Conservation (phyloP, 306 rosid genomes). For the Rosa chinensis region DNA sequence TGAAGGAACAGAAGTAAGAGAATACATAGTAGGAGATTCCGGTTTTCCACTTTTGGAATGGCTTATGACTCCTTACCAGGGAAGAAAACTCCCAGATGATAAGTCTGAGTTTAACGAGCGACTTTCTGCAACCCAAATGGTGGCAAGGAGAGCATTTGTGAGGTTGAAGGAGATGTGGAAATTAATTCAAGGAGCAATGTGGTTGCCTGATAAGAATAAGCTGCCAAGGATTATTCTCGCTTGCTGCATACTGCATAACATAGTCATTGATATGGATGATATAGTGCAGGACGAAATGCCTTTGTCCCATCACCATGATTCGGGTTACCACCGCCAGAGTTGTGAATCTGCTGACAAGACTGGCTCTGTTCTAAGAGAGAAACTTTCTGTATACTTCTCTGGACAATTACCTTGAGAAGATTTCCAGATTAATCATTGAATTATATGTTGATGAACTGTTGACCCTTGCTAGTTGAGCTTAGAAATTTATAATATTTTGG, state of each 20-base stretch:
- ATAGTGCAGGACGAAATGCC: slow-evolving; percentile 49
- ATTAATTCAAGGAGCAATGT: slow-evolving; percentile 82
- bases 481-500: background rate
- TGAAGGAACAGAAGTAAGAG: slow-evolving; percentile 51
- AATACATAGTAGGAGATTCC: slow-evolving; percentile 67
- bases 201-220: slow-evolving; percentile 80
- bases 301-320: slow-evolving; percentile 59
- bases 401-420: slow-evolving; percentile 31
- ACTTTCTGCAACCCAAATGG: slow-evolving; percentile 59
- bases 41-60: slow-evolving; percentile 83
- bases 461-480: slow-evolving; percentile 10
- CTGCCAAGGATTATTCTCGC: slow-evolving; percentile 80
- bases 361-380: slow-evolving; percentile 52
- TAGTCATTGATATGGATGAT: slow-evolving; percentile 77
- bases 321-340: slow-evolving; percentile 56
- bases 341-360: slow-evolving; percentile 52
- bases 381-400: slow-evolving; percentile 56
- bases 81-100: slow-evolving; percentile 48
- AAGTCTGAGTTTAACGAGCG: slow-evolving; percentile 60
- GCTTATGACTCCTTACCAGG: slow-evolving; percentile 75
- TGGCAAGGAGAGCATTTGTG: slow-evolving; percentile 72
- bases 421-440: background rate
- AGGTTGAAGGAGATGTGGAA: slow-evolving; percentile 80
- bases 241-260: slow-evolving; percentile 86
- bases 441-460: slow-evolving; percentile 7